Conservation (phyloP, 2,329 filamentous ascomycete genomes). For the Colletotrichum echinochloae region DNA sequence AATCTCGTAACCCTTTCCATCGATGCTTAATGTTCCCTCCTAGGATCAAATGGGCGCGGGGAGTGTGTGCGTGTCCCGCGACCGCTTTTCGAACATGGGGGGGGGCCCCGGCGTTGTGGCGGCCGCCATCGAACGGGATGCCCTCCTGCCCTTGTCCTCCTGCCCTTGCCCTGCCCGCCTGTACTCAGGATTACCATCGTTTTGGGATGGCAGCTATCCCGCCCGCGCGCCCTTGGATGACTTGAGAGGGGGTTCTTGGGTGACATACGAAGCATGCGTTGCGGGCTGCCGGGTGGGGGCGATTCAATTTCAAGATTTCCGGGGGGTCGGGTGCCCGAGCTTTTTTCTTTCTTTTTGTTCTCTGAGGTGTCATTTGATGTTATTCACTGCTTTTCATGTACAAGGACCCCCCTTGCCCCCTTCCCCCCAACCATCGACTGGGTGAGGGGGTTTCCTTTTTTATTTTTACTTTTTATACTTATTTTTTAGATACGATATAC, state of each 20-base stretch:
- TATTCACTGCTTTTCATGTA: too few species aligned
- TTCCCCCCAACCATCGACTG: neutral
- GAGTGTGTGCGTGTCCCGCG: neutral
- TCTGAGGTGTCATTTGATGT: neutral
- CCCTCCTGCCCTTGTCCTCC: too few species aligned
- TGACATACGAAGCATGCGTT: neutral
- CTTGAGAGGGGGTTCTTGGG: neutral
- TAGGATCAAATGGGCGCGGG: neutral
- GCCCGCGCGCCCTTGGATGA: neutral
- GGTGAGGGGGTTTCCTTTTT: neutral
- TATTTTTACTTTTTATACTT: too few species aligned
- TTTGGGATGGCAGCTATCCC: neutral
- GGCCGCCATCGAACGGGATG: slow-evolving; percentile 9
- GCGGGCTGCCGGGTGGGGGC: slow-evolving; percentile 2
- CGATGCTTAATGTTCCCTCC: slow-evolving; percentile 37
- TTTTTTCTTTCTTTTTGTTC: neutral
- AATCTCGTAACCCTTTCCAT: slow-evolving; percentile 35
- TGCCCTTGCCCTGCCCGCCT: neutral
- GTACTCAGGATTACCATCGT: slow-evolving; percentile 5
- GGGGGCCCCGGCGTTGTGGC: slow-evolving; percentile 17
- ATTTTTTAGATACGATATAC: neutral
- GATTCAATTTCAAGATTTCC: slow-evolving; percentile 1
- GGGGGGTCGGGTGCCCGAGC: neutral
- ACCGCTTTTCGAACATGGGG: slow-evolving; percentile 12
- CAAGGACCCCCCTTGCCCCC: too few species aligned